Evolutionary conservation across 2,329 filamentous ascomycete species (phyloP).

Genomic region (Colletotrichum siamense): DNA sequence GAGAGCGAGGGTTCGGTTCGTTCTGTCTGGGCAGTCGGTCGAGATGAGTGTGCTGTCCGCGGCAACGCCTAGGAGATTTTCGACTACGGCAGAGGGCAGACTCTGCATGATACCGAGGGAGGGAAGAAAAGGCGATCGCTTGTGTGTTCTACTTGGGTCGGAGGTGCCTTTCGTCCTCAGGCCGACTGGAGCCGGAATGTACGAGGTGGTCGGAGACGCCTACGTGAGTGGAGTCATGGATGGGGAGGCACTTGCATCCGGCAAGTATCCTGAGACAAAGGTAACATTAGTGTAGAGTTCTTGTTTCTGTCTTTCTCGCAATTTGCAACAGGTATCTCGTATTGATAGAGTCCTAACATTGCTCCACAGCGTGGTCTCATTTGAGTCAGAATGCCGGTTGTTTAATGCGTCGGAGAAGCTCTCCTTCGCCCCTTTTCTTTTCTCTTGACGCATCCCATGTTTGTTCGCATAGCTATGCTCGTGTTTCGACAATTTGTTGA

Average conservation of each 20-base stretch:
- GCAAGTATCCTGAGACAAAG: neutral
- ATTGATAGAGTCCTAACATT: neutral
- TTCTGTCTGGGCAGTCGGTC: neutral
- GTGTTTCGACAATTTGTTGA: neutral
- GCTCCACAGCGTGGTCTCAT: neutral
- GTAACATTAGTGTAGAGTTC: neutral
- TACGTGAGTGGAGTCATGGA: constrained; percentile 9
- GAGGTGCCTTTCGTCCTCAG: constrained; percentile 7
- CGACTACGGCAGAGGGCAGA: neutral
- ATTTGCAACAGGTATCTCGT: neutral
- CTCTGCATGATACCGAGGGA: neutral
- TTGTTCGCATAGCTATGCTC: neutral
- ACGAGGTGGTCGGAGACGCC: constrained; percentile 1
- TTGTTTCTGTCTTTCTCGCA: neutral
- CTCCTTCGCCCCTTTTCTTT: neutral
- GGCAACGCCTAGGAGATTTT: neutral
- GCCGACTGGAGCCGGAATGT: neutral
- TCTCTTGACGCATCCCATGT: neutral
- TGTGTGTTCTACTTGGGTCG: neutral
- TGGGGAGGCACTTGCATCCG: neutral
- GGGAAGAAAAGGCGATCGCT: neutral
- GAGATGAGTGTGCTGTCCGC: neutral
- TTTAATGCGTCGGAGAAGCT: neutral
- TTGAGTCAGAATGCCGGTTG: neutral
- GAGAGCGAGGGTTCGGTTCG: neutral